These are phyloP conservation scores for Mycena amicta DNA, from an alignment of 768 basidiomycete species.

Conservation along the genomic window DNA sequence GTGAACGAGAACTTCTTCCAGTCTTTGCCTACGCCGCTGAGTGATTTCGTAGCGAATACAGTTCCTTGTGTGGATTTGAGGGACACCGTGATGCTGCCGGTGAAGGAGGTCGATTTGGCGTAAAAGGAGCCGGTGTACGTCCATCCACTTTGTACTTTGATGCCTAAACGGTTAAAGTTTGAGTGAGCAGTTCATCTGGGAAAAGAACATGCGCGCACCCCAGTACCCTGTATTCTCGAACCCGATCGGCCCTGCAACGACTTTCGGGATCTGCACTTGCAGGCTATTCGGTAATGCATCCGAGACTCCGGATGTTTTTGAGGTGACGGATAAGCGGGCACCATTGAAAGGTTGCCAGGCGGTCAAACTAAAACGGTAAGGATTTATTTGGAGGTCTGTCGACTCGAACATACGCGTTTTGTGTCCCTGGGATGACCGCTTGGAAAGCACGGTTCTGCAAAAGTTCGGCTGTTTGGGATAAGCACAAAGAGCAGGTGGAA, in stretches of 20 bases:
- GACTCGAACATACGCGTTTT: conserved; percentile 33
- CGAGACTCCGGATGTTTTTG: conserved; percentile 49
- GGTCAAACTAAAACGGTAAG: conserved; percentile 27
- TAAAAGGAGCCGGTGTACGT: conserved; percentile 59
- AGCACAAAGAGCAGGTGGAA: neutral
- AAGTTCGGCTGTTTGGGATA: conserved; percentile 31
- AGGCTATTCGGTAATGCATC: conserved; percentile 57
- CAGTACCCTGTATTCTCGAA: conserved; percentile 59
- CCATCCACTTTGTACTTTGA: conserved; percentile 56
- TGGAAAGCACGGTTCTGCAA: conserved; percentile 66
- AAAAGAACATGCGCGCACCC: conserved; percentile 35
- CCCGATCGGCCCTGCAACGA: conserved; percentile 37
- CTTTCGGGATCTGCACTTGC: conserved; percentile 47
- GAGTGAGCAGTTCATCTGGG: neutral
- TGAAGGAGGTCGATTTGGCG: conserved; percentile 40
- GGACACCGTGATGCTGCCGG: conserved; percentile 39
- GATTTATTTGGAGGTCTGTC: neutral
- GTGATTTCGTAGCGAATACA: conserved; percentile 35
- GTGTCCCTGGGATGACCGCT: conserved; percentile 50
- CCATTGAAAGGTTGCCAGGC: conserved; percentile 49
- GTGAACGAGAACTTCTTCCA: conserved; percentile 52
- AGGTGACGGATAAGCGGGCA: conserved; percentile 39
- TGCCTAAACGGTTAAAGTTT: conserved; percentile 36
- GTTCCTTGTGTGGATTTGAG: conserved; percentile 43
- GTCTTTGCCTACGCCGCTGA: conserved; percentile 36